A percentile compares a stretch with the other conserved stretches of the same genome.
Evolutionary conservation across 805 yeast genomes (phyloP).

Genomic region (Yarrowia osloensis): DNA sequence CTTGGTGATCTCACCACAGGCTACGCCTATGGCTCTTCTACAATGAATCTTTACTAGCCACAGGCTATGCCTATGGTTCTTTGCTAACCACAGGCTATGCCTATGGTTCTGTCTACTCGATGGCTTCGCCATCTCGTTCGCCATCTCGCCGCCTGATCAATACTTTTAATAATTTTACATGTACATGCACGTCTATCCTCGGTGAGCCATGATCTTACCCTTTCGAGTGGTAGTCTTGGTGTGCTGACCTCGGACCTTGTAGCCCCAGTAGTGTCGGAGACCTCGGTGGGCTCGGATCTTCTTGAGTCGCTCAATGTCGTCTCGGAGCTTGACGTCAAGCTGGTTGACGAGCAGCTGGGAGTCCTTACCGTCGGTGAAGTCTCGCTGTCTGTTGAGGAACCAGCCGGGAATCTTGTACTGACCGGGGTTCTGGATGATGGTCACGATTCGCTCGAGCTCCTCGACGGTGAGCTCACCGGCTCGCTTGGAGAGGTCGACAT

Average conservation of each 20-base stretch:
- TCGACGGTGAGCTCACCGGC: conserved; percentile 99
- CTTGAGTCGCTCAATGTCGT: conserved; percentile 98
- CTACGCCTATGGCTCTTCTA: too few species aligned
- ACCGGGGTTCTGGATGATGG: conserved; percentile 99
- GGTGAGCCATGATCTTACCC: conserved; percentile 52
- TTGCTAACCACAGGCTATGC: too few species aligned
- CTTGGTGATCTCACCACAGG: too few species aligned
- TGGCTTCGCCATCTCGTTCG: too few species aligned
- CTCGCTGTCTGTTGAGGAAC: conserved; percentile 99
- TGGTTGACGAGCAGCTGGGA: conserved; percentile 98
- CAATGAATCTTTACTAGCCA: too few species aligned
- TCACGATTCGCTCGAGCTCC: conserved; percentile 99
- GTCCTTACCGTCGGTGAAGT: conserved; percentile 98
- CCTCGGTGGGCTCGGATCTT: conserved; percentile 99
- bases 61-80: too few species aligned
- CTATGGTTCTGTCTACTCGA: too few species aligned
- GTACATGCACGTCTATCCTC: conserved; percentile 22
- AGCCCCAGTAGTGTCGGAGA: conserved; percentile 99
- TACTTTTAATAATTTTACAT: conserved; percentile 28
- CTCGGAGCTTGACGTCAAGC: conserved; percentile 99
- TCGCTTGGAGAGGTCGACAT: conserved; percentile 96
- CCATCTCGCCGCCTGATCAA: neutral
- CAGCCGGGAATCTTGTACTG: conserved; percentile 99
- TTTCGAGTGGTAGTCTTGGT: conserved; percentile 99
- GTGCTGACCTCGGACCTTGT: conserved; percentile 99